These are phyloP conservation scores for Spergularia azorica DNA, from an alignment of 179 eudicot species.

Conservation along the genomic window DNA sequence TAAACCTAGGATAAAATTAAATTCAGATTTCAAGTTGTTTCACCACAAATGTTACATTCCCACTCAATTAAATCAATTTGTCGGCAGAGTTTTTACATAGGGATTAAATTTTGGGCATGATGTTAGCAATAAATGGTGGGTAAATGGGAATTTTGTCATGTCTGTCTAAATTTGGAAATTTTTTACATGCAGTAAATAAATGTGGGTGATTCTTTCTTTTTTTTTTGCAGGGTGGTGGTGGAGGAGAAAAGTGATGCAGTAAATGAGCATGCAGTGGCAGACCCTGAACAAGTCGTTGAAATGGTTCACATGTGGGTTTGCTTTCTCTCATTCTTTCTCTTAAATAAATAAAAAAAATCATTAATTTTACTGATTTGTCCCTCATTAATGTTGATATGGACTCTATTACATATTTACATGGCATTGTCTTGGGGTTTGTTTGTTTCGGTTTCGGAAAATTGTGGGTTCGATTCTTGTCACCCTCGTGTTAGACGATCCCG, in stretches of 20 bases:
- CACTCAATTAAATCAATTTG: background rate
- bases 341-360: too few species aligned
- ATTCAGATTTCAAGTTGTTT: too few species aligned
- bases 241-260: conserved; percentile 30
- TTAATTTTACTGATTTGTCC: too few species aligned
- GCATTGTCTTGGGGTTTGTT: background rate
- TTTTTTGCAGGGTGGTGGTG: conserved; percentile 24
- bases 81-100: background rate
- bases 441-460: too few species aligned
- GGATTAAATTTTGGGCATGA: background rate
- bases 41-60: background rate
- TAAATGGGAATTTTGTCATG: conserved; percentile 9
- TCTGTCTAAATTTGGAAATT: conserved; percentile 3
- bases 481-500: too few species aligned
- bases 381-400: too few species aligned
- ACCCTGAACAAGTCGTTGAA: conserved; percentile 48
- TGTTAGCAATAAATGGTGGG: conserved; percentile 13
- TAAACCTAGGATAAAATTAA: too few species aligned
- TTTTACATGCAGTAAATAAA: background rate
- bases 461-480: too few species aligned
- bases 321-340: background rate
- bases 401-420: too few species aligned
- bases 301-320: conserved; percentile 53
- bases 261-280: conserved; percentile 47
- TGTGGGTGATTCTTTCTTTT: too few species aligned